A percentile compares a stretch with the other conserved stretches of the same genome.
Evolutionary conservation across 345 rosid species (phyloP).

Genomic region (Streptanthus diversifolius): DNA sequence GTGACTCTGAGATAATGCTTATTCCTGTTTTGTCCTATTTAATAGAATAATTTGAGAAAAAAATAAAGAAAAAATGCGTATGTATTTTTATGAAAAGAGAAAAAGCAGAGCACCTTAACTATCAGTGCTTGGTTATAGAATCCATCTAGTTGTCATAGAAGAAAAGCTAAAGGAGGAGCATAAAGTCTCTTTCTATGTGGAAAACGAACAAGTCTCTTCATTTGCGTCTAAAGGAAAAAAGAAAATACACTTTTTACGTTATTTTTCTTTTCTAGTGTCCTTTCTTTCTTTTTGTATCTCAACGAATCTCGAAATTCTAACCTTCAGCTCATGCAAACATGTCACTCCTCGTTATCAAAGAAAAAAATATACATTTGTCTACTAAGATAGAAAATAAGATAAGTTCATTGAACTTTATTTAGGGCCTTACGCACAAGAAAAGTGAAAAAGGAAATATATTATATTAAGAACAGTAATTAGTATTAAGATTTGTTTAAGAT

Average conservation of each 20-base stretch:
- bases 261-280: background rate
- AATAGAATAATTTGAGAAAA: background rate
- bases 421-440: too few species aligned
- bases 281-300: background rate
- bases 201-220: background rate
- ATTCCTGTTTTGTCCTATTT: background rate
- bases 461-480: too few species aligned
- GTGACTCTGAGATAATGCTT: background rate
- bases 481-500: too few species aligned
- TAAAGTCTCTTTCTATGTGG: background rate
- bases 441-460: too few species aligned
- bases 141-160: background rate
- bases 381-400: too few species aligned
- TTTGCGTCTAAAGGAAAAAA: background rate
- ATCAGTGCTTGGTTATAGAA: background rate
- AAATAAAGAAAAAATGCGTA: background rate
- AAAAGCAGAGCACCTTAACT: conserved; percentile 16
- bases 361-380: too few species aligned
- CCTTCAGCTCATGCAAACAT: background rate
- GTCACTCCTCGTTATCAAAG: background rate
- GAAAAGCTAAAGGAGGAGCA: conserved; percentile 3
- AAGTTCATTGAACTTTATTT: too few species aligned
- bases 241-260: background rate
- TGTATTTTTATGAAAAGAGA: conserved; percentile 8
- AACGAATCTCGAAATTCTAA: background rate